Base-by-base conservation (phyloP, 768 basidiomycete genomes). In the Trametes meyenii region DNA sequence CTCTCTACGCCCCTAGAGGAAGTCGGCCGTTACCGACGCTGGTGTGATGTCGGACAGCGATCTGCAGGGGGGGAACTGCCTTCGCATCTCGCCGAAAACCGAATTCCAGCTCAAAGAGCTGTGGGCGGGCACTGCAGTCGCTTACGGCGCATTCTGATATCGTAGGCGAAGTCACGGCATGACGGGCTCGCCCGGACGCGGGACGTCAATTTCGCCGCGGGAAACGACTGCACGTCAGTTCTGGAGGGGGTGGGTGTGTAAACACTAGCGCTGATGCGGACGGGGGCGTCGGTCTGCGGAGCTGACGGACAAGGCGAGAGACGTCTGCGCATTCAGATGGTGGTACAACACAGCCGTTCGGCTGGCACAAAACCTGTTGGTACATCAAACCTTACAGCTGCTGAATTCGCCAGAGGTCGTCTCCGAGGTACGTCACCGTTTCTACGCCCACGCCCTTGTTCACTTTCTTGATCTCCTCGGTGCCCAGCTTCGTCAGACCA, bases 381-480 rank as follows among this genome's bases (percentile, higher is more conserved):
- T 52, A 57, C 55, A 56, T 56, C 55, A 57, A 51, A 62, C 44
- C 26, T 53, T 77, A 92, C 71, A 93, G 64, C 63, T 82, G 80
- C 75, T 85, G 79, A 58, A 87, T 53, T 50, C 78, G 81, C 94
- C 94, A 96, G 44, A 96, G 73, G 63, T 96, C 94, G 68, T 96
- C 94, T 11, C 94, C 94, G 61, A 96, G 78, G 78, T 91, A 88
- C 39, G 87, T 83, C n/a, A 88, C 79, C 7, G 89, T 87, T 75
- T 98, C 67, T 40, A 68, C 67, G 0, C 87, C 96, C 39, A 95
- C 81, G 42, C 86, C 93, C 75, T 97, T 98, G 71, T 96, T 98
- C 49, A 95, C 78, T 70, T 78, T 83, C 75, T 87, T 85, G 73
- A 99, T 97, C 46, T 98, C 94, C 71, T 96, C 94, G 43, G 92